Base-by-base conservation (phyloP, 73 alveolate species). In the Effrenium voratum region DNA sequence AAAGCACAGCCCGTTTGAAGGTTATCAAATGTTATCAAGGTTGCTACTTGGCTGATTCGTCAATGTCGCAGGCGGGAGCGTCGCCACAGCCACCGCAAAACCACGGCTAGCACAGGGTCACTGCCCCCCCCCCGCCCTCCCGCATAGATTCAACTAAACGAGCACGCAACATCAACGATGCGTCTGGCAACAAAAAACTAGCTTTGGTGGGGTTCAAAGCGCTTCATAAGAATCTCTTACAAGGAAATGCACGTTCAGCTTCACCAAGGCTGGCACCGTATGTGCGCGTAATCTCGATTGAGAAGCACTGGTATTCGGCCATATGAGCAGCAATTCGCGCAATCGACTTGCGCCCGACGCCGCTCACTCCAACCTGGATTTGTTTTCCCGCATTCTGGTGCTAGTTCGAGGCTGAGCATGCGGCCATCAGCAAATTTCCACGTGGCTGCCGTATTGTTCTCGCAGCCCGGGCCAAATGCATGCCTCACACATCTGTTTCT, bases 361-460 rank as follows among this genome's bases (percentile, higher is more conserved):
- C 93, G 3, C 79, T 52, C 49, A 84, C 93, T 2, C 93, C 93
- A 22, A 84, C 93, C 73, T 59, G 22, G 34, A 59, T 6, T 26
- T 28, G 73, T 12, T 0, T n/a, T 28, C 2, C 30, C 30, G 30
- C 73, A 19, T 59, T n/a, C 5, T 3, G 13, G n/a, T 5, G 30
- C 22, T 12, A 16, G 73, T 26, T 5, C 34, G 73, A 59, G 73
- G 30, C 99, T 34, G 99, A 99, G 46, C 99, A 99, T 86, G 99
- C 99, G 44, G 99, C 99, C 96, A 99, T 99, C 43, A 99, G 99
- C 94, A 99, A 99, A 99, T 99, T 99, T 85, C 99, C 99, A 87
- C 99, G 99, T 46, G 99, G 99, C 91, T 99, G 99, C 95, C 99
- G 99, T 80, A 99, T 99, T 73, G 99, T 99, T 99, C 99, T 99